These are phyloP conservation scores for Xylaria acuta DNA, from an alignment of 495 filamentous ascomycete species.

Conservation along the genomic window DNA sequence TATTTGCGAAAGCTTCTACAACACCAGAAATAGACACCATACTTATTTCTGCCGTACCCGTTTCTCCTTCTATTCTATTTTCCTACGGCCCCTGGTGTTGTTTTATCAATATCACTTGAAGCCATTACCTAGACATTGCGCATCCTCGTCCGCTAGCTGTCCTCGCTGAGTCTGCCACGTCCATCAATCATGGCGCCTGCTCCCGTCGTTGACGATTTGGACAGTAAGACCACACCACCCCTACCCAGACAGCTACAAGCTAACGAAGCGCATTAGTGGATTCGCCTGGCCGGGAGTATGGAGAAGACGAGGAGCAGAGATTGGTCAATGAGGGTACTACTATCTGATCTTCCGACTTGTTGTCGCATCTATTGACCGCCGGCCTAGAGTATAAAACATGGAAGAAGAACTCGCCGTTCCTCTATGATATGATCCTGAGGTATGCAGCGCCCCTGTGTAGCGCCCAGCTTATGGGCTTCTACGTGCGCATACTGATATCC, in stretches of 20 bases:
- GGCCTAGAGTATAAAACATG: constrained; percentile 94
- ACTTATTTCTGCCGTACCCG: background rate
- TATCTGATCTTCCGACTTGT: background rate
- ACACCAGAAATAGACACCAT: background rate
- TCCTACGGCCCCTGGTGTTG: background rate
- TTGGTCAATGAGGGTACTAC: constrained; percentile 87
- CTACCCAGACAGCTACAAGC: constrained; percentile 4
- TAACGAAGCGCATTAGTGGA: constrained; percentile 48
- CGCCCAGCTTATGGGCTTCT: background rate
- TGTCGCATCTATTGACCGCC: constrained; percentile 27
- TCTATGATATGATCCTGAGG: constrained; percentile 95
- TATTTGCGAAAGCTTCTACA: background rate
- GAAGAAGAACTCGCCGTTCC: constrained; percentile 99
- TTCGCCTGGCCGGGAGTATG: constrained; percentile 67
- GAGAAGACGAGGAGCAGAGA: constrained; percentile 73
- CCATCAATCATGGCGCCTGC: constrained; percentile 51
- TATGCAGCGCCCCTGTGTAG: constrained; percentile 33
- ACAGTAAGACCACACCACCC: constrained; percentile 46
- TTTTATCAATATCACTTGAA: background rate
- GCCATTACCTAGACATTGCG: background rate
- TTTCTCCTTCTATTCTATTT: background rate
- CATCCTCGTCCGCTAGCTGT: background rate
- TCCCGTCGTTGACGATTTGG: constrained; percentile 59
- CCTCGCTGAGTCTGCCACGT: background rate
- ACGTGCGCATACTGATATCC: constrained; percentile 3